Evolutionary conservation across 139 green algal species (phyloP).

Genomic region (Chlorella ohadii): DNA sequence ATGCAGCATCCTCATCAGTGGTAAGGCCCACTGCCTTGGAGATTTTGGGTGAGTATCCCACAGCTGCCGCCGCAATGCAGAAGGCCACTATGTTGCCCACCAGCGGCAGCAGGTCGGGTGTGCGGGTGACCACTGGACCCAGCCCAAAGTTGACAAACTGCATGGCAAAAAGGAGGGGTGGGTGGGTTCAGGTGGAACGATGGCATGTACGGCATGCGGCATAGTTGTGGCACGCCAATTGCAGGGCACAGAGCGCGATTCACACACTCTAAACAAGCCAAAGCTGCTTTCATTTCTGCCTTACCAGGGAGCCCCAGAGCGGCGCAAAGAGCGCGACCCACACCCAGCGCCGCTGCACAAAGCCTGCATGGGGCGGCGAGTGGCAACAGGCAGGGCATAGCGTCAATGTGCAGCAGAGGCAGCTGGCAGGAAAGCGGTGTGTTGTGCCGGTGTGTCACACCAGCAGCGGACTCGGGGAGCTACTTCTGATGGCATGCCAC

Average conservation of each 20-base stretch:
- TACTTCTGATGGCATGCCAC: too few relatives aligned
- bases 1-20: background rate
- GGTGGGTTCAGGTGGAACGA: too few relatives aligned
- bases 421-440: too few relatives aligned
- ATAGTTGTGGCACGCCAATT: too few relatives aligned
- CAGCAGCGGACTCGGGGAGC: too few relatives aligned
- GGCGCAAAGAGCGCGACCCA: slow-evolving; percentile 78
- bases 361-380: slow-evolving; percentile 49
- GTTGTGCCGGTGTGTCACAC: background rate
- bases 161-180: too few relatives aligned
- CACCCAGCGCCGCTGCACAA: slow-evolving; percentile 65
- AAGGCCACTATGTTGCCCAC: slow-evolving; percentile 65
- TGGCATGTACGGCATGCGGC: too few relatives aligned
- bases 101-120: slow-evolving; percentile 59
- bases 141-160: slow-evolving; percentile 81
- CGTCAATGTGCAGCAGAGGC: too few relatives aligned
- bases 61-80: slow-evolving; percentile 41
- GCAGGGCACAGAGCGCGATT: too few relatives aligned
- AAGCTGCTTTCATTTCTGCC: too few relatives aligned
- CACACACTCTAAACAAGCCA: too few relatives aligned
- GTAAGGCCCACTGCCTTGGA: slow-evolving; percentile 23
- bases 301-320: slow-evolving; percentile 29
- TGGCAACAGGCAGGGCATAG: background rate
- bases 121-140: slow-evolving; percentile 72
- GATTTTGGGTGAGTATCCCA: slow-evolving; percentile 30